These are phyloP conservation scores for Fagus sylvatica DNA, from an alignment of 306 rosid species.

Conservation along the genomic window DNA sequence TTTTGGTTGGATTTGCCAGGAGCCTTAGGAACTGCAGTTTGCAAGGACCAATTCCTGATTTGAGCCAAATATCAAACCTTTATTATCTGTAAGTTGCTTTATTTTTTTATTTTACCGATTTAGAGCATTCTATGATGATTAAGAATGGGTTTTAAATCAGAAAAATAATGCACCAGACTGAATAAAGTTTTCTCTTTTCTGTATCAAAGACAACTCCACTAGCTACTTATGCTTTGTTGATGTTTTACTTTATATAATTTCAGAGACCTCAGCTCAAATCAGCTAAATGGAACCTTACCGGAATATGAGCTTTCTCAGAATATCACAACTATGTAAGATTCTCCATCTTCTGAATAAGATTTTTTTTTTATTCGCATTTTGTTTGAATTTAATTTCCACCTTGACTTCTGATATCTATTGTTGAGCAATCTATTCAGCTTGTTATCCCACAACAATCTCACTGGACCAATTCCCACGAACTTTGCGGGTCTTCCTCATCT, in stretches of 20 bases:
- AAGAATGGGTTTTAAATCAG: constrained; percentile 11
- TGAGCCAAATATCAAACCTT: constrained; percentile 59
- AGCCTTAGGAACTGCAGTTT: constrained; percentile 80
- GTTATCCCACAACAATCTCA: constrained; percentile 73
- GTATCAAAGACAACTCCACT: constrained; percentile 6
- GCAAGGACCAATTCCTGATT: constrained; percentile 78
- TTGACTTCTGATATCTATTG: constrained; percentile 4
- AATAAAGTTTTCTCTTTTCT: constrained; percentile 2
- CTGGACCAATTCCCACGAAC: constrained; percentile 64
- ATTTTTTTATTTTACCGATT: constrained; percentile 16
- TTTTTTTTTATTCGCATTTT: background rate
- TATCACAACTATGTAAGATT: constrained; percentile 87
- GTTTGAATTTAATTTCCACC: background rate
- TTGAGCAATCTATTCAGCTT: constrained; percentile 43
- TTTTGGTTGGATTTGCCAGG: constrained; percentile 46
- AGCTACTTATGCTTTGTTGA: constrained; percentile 11
- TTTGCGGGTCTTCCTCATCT: constrained; percentile 56
- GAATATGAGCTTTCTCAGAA: constrained; percentile 45
- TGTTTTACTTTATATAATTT: constrained; percentile 33
- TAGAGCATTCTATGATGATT: background rate
- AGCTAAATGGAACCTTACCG: constrained; percentile 72
- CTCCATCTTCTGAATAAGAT: constrained; percentile 28
- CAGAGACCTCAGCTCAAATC: constrained; percentile 86
- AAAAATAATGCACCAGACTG: constrained; percentile 13
- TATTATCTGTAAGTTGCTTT: constrained; percentile 66